phyloP scores from a whole-genome alignment of 257 asterid species.

The Plantago major region DNA sequence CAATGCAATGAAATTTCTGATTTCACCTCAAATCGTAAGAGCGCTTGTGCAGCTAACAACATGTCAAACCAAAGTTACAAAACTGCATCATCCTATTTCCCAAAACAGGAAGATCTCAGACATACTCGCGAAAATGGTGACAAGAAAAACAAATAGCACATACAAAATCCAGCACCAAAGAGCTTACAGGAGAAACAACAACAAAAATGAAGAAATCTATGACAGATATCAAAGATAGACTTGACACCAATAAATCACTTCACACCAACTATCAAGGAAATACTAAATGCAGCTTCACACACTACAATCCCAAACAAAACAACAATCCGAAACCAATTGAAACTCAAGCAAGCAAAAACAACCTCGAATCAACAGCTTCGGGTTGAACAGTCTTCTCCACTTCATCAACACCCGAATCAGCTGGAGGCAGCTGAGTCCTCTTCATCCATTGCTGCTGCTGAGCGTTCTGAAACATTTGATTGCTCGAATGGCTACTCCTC shows the following conservation, averaged over 20 bases:
- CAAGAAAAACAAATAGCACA: neutral
- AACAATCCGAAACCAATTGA: neutral
- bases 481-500: constrained; percentile 42
- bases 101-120: neutral
- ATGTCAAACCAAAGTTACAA: too few relatives aligned
- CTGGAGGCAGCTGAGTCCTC: constrained; percentile 45
- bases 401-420: constrained; percentile 33
- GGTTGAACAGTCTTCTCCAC: constrained; percentile 72
- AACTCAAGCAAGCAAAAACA: too few relatives aligned
- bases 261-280: neutral
- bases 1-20: too few relatives aligned
- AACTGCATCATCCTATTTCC: neutral
- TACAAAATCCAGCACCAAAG: neutral
- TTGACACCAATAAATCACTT: too few relatives aligned
- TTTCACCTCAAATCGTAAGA: too few relatives aligned
- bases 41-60: too few relatives aligned
- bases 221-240: too few relatives aligned
- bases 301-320: neutral
- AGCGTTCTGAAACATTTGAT: constrained; percentile 40
- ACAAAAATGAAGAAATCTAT: too few relatives aligned
- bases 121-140: too few relatives aligned
- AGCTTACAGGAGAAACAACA: neutral
- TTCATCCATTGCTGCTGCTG: constrained; percentile 77
- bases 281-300: neutral
- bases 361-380: constrained; percentile 65